These are phyloP conservation scores for Fusarium sp. DNA, from an alignment of 2,329 filamentous ascomycete genomes.

Conservation along the genomic window DNA sequence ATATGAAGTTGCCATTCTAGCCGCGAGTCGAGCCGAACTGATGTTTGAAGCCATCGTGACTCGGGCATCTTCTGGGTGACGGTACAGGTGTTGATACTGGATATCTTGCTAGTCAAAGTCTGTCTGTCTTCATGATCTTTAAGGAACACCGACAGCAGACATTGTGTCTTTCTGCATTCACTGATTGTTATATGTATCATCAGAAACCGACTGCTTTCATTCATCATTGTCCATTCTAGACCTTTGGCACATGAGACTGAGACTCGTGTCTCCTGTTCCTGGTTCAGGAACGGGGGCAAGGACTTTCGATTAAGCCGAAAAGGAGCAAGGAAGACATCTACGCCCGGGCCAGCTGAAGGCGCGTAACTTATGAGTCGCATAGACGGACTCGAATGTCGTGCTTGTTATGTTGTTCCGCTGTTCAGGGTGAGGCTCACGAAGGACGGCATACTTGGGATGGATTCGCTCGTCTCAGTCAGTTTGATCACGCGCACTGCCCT, in stretches of 20 bases:
- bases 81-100: slow-evolving; percentile 3
- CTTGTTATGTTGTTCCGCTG: background rate
- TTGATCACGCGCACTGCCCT: slow-evolving; percentile 17
- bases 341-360: slow-evolving; percentile 16
- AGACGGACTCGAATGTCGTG: slow-evolving; percentile 23
- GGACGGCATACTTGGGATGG: background rate
- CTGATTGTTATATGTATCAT: background rate
- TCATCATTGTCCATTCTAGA: slow-evolving; percentile 1
- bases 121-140: background rate
- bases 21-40: slow-evolving; percentile 16
- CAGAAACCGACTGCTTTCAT: background rate
- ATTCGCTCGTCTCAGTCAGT: slow-evolving; percentile 10
- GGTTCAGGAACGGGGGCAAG: slow-evolving; percentile 6
- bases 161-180: background rate
- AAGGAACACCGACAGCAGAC: background rate
- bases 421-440: slow-evolving; percentile 15
- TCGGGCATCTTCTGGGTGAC: slow-evolving; percentile 16
- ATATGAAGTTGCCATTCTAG: background rate
- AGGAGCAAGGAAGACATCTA: slow-evolving; percentile 9
- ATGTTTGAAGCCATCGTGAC: slow-evolving; percentile 13
- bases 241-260: slow-evolving; percentile 19
- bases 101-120: background rate
- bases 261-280: slow-evolving; percentile 16
- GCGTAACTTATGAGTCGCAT: slow-evolving; percentile 9
- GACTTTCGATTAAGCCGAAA: slow-evolving; percentile 21